Evolutionary conservation across 495 filamentous ascomycete genomes (phyloP).

Genomic region (Xylaria sp.): DNA sequence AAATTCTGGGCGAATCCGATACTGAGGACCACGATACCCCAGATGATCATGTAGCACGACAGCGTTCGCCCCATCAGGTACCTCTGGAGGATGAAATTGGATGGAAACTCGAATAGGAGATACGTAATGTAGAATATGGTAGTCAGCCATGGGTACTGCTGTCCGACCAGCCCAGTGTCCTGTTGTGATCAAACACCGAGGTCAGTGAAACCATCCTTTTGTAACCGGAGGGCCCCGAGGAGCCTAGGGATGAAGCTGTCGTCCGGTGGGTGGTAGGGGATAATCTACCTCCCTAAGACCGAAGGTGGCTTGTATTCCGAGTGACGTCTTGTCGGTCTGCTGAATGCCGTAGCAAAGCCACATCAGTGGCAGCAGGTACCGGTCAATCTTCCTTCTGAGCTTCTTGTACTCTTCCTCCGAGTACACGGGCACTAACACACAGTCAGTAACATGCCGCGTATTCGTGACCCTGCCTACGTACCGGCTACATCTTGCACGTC

Average conservation of each 20-base stretch:
- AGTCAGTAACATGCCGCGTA: background rate
- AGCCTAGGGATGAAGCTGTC: background rate
- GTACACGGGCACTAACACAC: slow-evolving; percentile 28
- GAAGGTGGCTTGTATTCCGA: slow-evolving; percentile 43
- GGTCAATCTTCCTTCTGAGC: slow-evolving; percentile 40
- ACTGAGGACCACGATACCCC: slow-evolving; percentile 40
- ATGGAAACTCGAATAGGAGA: slow-evolving; percentile 44
- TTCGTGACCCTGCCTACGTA: slow-evolving; percentile 16
- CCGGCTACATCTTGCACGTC: slow-evolving; percentile 31
- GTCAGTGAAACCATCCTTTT: slow-evolving; percentile 5
- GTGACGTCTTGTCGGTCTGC: slow-evolving; percentile 43
- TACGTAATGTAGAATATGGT: slow-evolving; percentile 45
- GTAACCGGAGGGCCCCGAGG: background rate
- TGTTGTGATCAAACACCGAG: slow-evolving; percentile 16
- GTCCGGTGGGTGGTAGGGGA: background rate
- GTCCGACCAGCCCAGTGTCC: slow-evolving; percentile 42
- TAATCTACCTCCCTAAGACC: slow-evolving; percentile 25
- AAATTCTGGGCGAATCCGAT: slow-evolving; percentile 46
- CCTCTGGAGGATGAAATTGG: slow-evolving; percentile 41
- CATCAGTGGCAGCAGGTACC: slow-evolving; percentile 42
- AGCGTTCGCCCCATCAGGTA: slow-evolving; percentile 44
- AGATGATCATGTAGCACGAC: slow-evolving; percentile 45
- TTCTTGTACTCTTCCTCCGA: slow-evolving; percentile 42
- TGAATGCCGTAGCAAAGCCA: slow-evolving; percentile 47
- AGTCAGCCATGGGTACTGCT: slow-evolving; percentile 45